A percentile compares a stretch with the other conserved stretches of the same genome.
These are phyloP conservation scores for Pyrenula aspistea DNA, from an alignment of 495 filamentous ascomycete species.

Conservation along the genomic window DNA sequence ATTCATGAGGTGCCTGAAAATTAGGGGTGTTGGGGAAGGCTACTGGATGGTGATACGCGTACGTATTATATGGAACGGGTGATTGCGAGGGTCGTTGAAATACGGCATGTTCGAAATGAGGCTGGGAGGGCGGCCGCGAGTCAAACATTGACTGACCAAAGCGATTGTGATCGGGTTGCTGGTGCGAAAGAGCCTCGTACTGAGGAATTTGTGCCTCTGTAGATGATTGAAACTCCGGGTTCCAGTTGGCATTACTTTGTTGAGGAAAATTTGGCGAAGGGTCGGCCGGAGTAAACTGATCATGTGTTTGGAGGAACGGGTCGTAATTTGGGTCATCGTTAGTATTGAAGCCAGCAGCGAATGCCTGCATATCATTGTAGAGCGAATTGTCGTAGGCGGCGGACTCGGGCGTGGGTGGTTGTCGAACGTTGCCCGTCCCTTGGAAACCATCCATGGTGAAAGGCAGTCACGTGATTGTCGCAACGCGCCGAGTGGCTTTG, in stretches of 20 bases:
- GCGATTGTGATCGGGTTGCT: background rate
- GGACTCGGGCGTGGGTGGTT: background rate
- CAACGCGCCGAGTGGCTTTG: background rate
- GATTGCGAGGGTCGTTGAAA: background rate
- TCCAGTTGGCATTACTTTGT: background rate
- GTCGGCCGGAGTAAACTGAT: background rate
- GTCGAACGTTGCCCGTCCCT: background rate
- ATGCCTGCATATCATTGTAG: background rate
- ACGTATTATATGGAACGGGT: background rate
- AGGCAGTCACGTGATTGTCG: background rate
- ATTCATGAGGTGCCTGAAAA: background rate
- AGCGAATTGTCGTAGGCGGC: background rate
- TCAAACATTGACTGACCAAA: background rate
- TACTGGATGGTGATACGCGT: background rate
- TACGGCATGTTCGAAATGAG: background rate
- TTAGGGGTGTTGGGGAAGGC: background rate
- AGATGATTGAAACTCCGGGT: background rate
- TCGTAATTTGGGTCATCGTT: background rate
- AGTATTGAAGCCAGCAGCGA: too few relatives aligned
- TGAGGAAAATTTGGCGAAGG: background rate
- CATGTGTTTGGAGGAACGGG: background rate
- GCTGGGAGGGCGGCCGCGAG: background rate
- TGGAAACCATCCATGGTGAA: background rate
- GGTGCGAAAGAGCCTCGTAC: background rate
- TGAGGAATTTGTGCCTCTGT: background rate